These are phyloP conservation scores for Mycena leptocephala DNA, from an alignment of 768 basidiomycete genomes.

Conservation along the genomic window DNA sequence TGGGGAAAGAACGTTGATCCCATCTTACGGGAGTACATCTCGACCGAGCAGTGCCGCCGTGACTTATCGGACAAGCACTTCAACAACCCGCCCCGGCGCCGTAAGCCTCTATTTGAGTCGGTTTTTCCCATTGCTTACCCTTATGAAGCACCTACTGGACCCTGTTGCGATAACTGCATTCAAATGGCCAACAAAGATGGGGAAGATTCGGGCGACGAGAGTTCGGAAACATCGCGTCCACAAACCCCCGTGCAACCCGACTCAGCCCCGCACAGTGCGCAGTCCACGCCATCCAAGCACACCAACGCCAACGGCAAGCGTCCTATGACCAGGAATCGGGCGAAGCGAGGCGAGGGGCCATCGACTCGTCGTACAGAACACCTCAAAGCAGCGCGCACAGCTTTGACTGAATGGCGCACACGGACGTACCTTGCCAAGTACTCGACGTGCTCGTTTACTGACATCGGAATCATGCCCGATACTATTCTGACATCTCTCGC, in stretches of 20 bases:
- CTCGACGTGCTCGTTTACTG: background rate
- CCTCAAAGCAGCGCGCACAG: constrained; percentile 31
- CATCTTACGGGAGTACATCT: constrained; percentile 30
- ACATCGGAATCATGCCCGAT: background rate
- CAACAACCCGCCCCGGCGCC: constrained; percentile 42
- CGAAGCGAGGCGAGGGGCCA: background rate
- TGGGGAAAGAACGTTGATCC: constrained; percentile 52
- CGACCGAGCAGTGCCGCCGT: constrained; percentile 43
- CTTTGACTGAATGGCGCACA: constrained; percentile 35
- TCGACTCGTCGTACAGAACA: constrained; percentile 31
- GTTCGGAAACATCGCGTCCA: background rate
- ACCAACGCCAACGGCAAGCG: constrained; percentile 43
- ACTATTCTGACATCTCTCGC: background rate
- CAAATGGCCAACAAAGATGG: background rate
- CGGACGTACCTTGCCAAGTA: constrained; percentile 14
- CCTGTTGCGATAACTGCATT: constrained; percentile 38
- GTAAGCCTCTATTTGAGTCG: constrained; percentile 33
- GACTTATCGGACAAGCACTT: constrained; percentile 50
- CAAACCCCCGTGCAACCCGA: background rate
- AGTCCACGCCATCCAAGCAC: constrained; percentile 23
- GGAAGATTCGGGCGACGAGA: background rate
- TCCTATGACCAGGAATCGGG: no score
- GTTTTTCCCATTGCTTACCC: background rate
- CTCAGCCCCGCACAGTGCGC: background rate
- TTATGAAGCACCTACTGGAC: constrained; percentile 30